Percentiles rank a stretch among this genome's conserved stretches.
phyloP scores from a whole-genome alignment of 495 filamentous ascomycete genomes.

The Hypoxylon intermedium region DNA sequence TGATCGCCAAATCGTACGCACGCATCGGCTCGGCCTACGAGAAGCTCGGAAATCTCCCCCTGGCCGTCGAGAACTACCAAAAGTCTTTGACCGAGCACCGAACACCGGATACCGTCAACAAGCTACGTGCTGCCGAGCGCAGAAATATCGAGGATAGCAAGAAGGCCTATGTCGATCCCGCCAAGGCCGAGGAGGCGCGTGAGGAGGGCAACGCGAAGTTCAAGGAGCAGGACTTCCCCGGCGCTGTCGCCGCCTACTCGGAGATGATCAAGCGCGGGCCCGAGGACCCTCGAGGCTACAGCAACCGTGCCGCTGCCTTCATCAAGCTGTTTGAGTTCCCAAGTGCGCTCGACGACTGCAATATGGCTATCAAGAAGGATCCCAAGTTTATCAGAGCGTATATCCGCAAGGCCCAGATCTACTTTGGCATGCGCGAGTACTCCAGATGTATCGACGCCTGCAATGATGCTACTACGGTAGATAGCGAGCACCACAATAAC shows the following conservation, averaged over 20 bases:
- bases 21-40: conserved; percentile 91
- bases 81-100: conserved; percentile 95
- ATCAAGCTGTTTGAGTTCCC: conserved; percentile 97
- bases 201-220: conserved; percentile 95
- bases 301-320: conserved; percentile 94
- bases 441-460: conserved; percentile 91
- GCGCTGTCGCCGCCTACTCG: conserved; percentile 89
- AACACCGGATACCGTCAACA: conserved; percentile 89
- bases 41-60: conserved; percentile 78
- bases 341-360: conserved; percentile 89
- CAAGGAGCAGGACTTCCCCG: conserved; percentile 96
- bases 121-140: conserved; percentile 93
- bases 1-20: conserved; percentile 94
- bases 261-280: conserved; percentile 98
- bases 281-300: conserved; percentile 91
- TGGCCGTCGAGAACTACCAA: conserved; percentile 90
- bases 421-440: conserved; percentile 96
- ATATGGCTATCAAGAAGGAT: conserved; percentile 87
- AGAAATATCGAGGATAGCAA: conserved; percentile 77
- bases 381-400: conserved; percentile 94
- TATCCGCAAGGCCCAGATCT: conserved; percentile 91
- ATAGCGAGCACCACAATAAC: conserved; percentile 67
- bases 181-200: conserved; percentile 92
- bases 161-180: conserved; percentile 85
- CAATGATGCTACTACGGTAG: conserved; percentile 77